Evolutionary conservation across 1,284 basidiomycete genomes (phyloP).

Genomic region (Fomitopsis betulina): DNA sequence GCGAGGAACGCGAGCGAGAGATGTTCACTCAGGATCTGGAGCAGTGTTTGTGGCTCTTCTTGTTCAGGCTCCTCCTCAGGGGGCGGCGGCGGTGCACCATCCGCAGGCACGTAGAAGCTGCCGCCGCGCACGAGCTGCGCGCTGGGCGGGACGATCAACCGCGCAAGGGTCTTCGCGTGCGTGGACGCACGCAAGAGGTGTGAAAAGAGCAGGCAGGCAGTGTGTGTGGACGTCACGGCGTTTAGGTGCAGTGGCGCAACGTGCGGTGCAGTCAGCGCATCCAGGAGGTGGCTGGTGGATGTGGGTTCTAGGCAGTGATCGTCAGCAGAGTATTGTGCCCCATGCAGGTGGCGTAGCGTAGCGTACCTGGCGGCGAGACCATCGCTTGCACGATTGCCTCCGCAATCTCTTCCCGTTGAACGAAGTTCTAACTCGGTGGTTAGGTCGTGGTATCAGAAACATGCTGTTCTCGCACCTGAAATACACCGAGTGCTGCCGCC

Average conservation of each 20-base stretch:
- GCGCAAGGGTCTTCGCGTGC: constrained; percentile 78
- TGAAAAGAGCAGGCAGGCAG: constrained; percentile 66
- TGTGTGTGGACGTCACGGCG: constrained; percentile 56
- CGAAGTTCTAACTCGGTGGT: constrained; percentile 54
- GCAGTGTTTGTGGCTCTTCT: constrained; percentile 63
- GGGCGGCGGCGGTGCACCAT: constrained; percentile 37
- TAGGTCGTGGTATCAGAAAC: background rate
- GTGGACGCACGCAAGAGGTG: constrained; percentile 64
- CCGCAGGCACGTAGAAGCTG: constrained; percentile 73
- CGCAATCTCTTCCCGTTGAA: constrained; percentile 62
- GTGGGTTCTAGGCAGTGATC: constrained; percentile 31
- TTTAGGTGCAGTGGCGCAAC: constrained; percentile 48
- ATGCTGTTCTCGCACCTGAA: constrained; percentile 48
- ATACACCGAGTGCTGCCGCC: constrained; percentile 59
- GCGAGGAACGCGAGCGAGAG: constrained; percentile 66
- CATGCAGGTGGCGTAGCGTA: background rate
- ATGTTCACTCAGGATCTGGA: constrained; percentile 73
- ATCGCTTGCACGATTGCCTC: constrained; percentile 65
- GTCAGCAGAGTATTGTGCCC: background rate
- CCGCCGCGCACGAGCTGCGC: constrained; percentile 30
- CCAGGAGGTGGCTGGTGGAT: constrained; percentile 60
- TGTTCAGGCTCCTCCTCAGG: constrained; percentile 34
- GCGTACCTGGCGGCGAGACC: constrained; percentile 49
- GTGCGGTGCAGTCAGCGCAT: constrained; percentile 54
- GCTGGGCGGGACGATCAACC: constrained; percentile 54